Evolutionary conservation across 164 flowering plant species (phyloP).

Genomic region (Stephania cephalantha): DNA sequence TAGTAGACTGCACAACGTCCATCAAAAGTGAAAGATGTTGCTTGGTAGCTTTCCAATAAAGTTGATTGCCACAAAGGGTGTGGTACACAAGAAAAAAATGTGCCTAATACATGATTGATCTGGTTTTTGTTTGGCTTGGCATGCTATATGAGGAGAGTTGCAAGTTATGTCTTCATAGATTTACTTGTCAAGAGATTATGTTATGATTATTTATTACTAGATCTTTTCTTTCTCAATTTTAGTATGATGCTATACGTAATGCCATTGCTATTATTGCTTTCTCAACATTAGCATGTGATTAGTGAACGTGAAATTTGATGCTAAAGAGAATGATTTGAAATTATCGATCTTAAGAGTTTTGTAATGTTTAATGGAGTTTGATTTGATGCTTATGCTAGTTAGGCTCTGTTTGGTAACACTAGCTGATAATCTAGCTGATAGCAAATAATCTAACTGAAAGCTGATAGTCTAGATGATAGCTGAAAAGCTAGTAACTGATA

Average conservation of each 20-base stretch:
- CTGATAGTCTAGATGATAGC: no score
- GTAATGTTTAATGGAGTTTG: neutral
- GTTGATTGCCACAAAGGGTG: neutral
- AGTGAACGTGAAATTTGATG: neutral
- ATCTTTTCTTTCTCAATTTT: neutral
- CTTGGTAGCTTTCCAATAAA: neutral
- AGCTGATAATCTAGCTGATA: no score
- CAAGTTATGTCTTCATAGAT: neutral
- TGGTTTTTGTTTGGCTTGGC: neutral
- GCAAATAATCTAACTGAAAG: no score
- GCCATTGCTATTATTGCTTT: neutral
- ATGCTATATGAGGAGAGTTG: neutral
- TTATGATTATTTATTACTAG: neutral
- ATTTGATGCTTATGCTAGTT: neutral
- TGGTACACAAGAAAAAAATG: neutral
- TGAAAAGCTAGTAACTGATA: no score
- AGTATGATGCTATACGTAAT: neutral
- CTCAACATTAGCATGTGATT: neutral
- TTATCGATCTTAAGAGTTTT: no score
- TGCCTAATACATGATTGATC: neutral
- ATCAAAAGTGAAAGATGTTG: neutral
- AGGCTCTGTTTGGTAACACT: no score
- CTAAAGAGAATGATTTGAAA: neutral
- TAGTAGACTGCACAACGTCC: neutral
- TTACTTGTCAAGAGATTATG: neutral